Evolutionary conservation across 2,329 filamentous ascomycete species (phyloP).

Genomic region (Plenodomus biglobosus): DNA sequence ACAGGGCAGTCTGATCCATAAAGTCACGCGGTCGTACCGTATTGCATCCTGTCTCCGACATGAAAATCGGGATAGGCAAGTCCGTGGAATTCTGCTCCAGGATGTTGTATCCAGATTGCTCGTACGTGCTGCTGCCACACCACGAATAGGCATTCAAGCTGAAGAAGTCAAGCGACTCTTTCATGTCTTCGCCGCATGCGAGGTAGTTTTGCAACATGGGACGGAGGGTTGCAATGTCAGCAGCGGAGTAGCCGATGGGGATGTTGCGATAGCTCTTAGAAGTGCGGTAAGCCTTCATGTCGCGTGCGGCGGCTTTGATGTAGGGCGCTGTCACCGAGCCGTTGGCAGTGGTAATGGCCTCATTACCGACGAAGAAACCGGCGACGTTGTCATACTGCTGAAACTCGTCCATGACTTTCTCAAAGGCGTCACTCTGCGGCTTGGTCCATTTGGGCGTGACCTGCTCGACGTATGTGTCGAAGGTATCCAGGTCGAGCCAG

Average conservation of each 20-base stretch:
- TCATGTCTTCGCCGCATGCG: conserved; percentile 69
- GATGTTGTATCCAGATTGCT: conserved; percentile 67
- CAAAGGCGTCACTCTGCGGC: conserved; percentile 68
- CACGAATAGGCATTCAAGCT: conserved; percentile 79
- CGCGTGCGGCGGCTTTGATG: conserved; percentile 77
- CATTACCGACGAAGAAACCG: conserved; percentile 80
- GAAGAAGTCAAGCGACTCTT: conserved; percentile 78
- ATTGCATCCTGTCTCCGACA: conserved; percentile 88
- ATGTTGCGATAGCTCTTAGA: conserved; percentile 76
- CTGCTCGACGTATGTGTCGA: conserved; percentile 66
- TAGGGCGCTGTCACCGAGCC: conserved; percentile 71
- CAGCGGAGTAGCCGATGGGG: conserved; percentile 83
- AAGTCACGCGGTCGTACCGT: conserved; percentile 63
- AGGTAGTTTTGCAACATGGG: conserved; percentile 73
- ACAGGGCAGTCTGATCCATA: conserved; percentile 74
- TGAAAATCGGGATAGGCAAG: conserved; percentile 62
- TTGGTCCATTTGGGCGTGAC: conserved; percentile 69
- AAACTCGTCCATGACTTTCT: conserved; percentile 75
- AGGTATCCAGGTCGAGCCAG: conserved; percentile 78
- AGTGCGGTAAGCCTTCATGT: conserved; percentile 80
- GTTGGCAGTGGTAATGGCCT: conserved; percentile 66
- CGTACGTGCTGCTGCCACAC: conserved; percentile 54
- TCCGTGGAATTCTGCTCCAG: conserved; percentile 69
- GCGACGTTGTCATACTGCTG: conserved; percentile 76
- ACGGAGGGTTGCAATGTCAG: conserved; percentile 72